Percentiles rank a stretch among this genome's conserved stretches.
Conservation (phyloP, 352 stramenopile species). For the Plasmopara muralis region DNA sequence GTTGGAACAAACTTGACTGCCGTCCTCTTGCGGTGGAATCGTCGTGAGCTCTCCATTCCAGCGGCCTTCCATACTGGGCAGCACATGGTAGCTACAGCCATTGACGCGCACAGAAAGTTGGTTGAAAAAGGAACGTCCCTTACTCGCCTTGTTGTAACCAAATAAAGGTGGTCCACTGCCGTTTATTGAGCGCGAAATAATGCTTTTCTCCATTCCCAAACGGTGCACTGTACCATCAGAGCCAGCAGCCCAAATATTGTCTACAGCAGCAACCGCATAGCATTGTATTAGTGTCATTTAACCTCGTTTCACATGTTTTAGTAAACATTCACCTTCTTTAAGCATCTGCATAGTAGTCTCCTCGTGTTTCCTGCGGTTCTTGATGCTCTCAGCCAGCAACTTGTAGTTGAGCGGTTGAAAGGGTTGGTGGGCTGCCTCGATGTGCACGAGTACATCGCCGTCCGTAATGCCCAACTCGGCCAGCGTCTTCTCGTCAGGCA, state of each 20-base stretch:
- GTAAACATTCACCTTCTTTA: constrained; percentile 39
- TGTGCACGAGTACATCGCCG: constrained; percentile 75
- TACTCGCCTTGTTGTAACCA: constrained; percentile 41
- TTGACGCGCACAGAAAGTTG: constrained; percentile 82
- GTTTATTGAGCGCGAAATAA: constrained; percentile 62
- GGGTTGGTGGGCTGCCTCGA: constrained; percentile 79
- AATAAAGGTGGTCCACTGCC: constrained; percentile 46
- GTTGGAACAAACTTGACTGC: constrained; percentile 81
- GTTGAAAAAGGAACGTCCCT: constrained; percentile 76
- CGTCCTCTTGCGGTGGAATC: constrained; percentile 68
- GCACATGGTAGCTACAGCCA: constrained; percentile 78
- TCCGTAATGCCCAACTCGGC: constrained; percentile 44
- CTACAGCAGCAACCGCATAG: constrained; percentile 10
- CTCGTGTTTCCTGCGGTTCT: constrained; percentile 70
- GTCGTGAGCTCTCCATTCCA: constrained; percentile 81
- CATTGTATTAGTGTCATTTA: constrained; percentile 1
- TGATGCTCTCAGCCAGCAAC: constrained; percentile 69
- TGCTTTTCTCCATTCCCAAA: constrained; percentile 76
- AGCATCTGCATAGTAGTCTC: constrained; percentile 74
- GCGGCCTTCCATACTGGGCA: constrained; percentile 79
- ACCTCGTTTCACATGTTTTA: constrained; percentile 5
- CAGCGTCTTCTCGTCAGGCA: constrained; percentile 83
- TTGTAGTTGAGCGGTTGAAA: constrained; percentile 86
- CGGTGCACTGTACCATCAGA: constrained; percentile 74
- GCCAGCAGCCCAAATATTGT: constrained; percentile 82